Evolutionary conservation across 176 grass and related monocot genomes (phyloP).

Genomic region (Alopecurus myosuroides): DNA sequence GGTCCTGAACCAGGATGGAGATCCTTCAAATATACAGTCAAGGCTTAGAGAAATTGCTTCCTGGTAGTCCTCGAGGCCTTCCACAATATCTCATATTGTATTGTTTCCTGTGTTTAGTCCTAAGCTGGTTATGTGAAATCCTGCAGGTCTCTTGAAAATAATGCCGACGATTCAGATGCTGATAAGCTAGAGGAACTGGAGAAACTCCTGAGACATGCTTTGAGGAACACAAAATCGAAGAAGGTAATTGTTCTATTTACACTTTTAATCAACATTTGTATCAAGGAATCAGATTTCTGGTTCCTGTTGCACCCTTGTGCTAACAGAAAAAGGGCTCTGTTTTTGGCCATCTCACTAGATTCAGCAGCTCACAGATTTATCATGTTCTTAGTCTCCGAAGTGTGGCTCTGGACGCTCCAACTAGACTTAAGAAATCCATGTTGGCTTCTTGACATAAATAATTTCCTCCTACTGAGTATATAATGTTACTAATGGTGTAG

Average conservation of each 20-base stretch:
- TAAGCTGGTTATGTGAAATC: neutral
- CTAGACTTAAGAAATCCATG: neutral
- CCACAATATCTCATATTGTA: neutral
- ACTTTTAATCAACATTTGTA: neutral
- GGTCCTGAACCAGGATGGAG: slow-evolving; percentile 16
- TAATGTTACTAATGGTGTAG: neutral
- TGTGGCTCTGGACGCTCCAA: neutral
- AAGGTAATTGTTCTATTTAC: slow-evolving; percentile 32
- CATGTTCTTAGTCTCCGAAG: neutral
- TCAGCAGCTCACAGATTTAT: neutral
- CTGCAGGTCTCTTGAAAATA: slow-evolving; percentile 41
- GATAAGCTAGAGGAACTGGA: slow-evolving; percentile 44
- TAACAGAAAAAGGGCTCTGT: neutral
- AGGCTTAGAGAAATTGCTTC: slow-evolving; percentile 35
- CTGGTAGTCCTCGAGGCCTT: slow-evolving; percentile 35
- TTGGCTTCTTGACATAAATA: neutral
- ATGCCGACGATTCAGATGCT: slow-evolving; percentile 37
- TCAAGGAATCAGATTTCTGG: neutral
- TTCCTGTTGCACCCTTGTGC: neutral
- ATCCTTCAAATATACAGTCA: slow-evolving; percentile 30
- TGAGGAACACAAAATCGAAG: slow-evolving; percentile 42
- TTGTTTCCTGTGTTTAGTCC: neutral
- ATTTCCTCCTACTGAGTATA: neutral
- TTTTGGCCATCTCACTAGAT: neutral
- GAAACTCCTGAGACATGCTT: slow-evolving; percentile 41